phyloP scores from a whole-genome alignment of 176 grass and related monocot genomes.

The Cocos nucifera region DNA sequence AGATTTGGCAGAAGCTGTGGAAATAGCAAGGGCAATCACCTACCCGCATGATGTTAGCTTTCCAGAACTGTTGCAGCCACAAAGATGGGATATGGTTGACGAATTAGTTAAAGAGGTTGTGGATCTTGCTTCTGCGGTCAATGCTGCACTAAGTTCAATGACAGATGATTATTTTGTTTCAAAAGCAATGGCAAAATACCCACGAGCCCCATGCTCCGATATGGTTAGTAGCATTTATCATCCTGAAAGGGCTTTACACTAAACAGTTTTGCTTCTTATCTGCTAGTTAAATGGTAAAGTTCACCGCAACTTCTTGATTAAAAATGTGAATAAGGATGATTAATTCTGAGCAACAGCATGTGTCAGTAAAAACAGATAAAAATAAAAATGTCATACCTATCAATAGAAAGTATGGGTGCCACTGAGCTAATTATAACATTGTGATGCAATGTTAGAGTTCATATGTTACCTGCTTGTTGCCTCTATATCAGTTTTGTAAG shows the following conservation, averaged over 20 bases:
- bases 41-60: slow-evolving; percentile 43
- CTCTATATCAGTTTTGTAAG: too few relatives aligned
- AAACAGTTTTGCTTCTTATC: too few relatives aligned
- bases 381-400: too few relatives aligned
- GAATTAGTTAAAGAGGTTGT: slow-evolving; percentile 45
- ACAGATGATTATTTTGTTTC: slow-evolving; percentile 54
- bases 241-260: not conserved
- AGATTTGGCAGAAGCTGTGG: slow-evolving; percentile 57
- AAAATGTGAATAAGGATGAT: too few relatives aligned
- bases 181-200: slow-evolving; percentile 69
- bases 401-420: too few relatives aligned
- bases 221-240: slow-evolving; percentile 40
- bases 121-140: slow-evolving; percentile 39
- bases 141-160: slow-evolving; percentile 50
- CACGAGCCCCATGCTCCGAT: slow-evolving; percentile 82
- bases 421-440: too few relatives aligned
- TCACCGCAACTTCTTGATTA: too few relatives aligned
- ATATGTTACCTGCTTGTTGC: too few relatives aligned
- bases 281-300: too few relatives aligned
- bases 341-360: too few relatives aligned
- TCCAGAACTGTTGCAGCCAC: slow-evolving; percentile 54
- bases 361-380: too few relatives aligned
- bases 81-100: slow-evolving; percentile 27
- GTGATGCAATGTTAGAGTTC: too few relatives aligned
- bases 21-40: slow-evolving; percentile 52